Conservation (phyloP, 176 grass and related monocot species). For the Cymbopogon citratus region DNA sequence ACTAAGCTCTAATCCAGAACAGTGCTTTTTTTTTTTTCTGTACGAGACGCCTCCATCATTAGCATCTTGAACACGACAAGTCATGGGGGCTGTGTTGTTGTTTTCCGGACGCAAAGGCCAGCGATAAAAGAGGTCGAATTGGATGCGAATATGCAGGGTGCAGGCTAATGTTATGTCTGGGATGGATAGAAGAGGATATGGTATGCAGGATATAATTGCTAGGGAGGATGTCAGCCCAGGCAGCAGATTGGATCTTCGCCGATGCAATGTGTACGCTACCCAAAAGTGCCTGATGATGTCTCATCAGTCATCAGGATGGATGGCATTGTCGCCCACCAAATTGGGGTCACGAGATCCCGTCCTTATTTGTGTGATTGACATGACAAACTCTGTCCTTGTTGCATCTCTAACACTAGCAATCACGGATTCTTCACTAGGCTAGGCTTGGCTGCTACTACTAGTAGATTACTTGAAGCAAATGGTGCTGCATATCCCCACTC, state of each 20-base stretch:
- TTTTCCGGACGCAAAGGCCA: conserved; percentile 18
- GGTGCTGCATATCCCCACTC: neutral
- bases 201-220: too few relatives aligned
- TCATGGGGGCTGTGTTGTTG: neutral
- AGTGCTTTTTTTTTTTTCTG: neutral
- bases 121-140: neutral
- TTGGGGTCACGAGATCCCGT: conserved; percentile 33
- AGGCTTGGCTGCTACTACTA: neutral
- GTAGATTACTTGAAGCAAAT: neutral
- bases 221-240: too few relatives aligned
- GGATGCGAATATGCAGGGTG: conserved; percentile 13
- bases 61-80: neutral
- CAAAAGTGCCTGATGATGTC: conserved; percentile 26
- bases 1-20: neutral
- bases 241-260: conserved; percentile 3
- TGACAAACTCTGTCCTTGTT: conserved; percentile 9
- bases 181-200: too few relatives aligned
- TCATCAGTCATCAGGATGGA: neutral
- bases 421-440: neutral
- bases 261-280: neutral
- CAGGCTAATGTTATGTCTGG: neutral
- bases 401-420: conserved; percentile 11
- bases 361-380: neutral
- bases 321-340: conserved; percentile 3
- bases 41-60: neutral